phyloP scores from a whole-genome alignment of 306 rosid genomes.

The Trifolium dubium region DNA sequence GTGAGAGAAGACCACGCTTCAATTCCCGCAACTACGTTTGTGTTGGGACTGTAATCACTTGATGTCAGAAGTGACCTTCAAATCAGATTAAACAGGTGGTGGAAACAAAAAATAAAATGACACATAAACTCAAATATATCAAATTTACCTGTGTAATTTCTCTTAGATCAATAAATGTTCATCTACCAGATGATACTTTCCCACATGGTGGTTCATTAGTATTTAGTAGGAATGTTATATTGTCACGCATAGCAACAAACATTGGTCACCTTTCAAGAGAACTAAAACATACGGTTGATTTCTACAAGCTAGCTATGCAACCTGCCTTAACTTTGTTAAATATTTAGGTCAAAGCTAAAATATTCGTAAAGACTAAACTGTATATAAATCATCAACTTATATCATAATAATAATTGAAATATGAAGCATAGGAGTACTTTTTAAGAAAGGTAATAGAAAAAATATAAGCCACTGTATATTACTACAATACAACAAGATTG shows the following conservation, averaged over 20 bases:
- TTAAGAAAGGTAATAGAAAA: neutral
- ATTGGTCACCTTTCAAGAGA: neutral
- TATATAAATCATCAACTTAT: conserved; percentile 7
- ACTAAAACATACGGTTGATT: neutral
- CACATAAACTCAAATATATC: too few relatives aligned
- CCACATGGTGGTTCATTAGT: too few relatives aligned
- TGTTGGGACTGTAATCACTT: too few relatives aligned
- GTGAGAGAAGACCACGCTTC: too few relatives aligned
- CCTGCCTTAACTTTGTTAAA: neutral
- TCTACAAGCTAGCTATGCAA: neutral
- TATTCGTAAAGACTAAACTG: neutral
- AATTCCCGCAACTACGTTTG: too few relatives aligned
- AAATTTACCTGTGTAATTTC: too few relatives aligned
- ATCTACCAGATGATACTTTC: too few relatives aligned
- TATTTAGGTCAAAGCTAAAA: neutral
- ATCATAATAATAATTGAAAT: neutral
- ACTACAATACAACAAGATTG: conserved; percentile 37
- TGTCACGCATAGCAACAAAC: neutral
- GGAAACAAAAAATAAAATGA: too few relatives aligned
- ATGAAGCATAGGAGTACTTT: neutral
- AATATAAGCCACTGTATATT: neutral
- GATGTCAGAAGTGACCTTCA: too few relatives aligned
- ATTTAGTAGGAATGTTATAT: too few relatives aligned
- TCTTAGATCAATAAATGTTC: too few relatives aligned
- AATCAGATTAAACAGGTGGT: too few relatives aligned